These are phyloP conservation scores for Neonectria coccinea DNA, from an alignment of 2,329 filamentous ascomycete genomes.

Conservation along the genomic window DNA sequence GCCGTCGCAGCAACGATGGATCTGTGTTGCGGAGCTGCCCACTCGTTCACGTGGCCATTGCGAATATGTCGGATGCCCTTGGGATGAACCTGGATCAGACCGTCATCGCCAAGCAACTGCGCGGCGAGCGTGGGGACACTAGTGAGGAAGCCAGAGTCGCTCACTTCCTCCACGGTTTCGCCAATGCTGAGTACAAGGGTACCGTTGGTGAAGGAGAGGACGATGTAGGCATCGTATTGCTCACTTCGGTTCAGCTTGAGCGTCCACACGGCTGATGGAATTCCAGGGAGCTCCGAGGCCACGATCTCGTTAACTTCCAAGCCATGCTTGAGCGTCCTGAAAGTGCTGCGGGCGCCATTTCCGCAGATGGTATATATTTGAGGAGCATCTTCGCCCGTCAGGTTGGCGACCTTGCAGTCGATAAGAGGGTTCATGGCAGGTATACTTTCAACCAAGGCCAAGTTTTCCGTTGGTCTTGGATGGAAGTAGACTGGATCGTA, in stretches of 20 bases:
- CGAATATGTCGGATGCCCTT: slow-evolving; percentile 94
- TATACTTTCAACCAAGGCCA: slow-evolving; percentile 86
- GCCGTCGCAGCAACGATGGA: slow-evolving; percentile 95
- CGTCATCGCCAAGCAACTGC: slow-evolving; percentile 93
- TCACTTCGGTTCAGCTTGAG: slow-evolving; percentile 86
- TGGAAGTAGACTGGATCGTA: slow-evolving; percentile 88
- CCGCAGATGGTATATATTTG: slow-evolving; percentile 96
- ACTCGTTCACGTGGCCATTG: slow-evolving; percentile 85
- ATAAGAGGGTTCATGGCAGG: slow-evolving; percentile 91
- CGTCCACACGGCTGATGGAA: slow-evolving; percentile 95
- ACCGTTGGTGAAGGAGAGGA: slow-evolving; percentile 91
- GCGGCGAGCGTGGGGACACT: slow-evolving; percentile 91
- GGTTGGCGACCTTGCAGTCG: slow-evolving; percentile 90
- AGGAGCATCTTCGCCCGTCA: slow-evolving; percentile 91
- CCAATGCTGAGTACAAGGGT: slow-evolving; percentile 95
- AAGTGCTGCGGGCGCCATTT: slow-evolving; percentile 87
- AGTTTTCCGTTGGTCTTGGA: slow-evolving; percentile 81
- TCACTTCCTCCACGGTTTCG: slow-evolving; percentile 95
- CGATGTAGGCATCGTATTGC: slow-evolving; percentile 91
- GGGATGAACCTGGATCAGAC: slow-evolving; percentile 94
- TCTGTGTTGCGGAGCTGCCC: slow-evolving; percentile 91
- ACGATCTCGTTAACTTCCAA: slow-evolving; percentile 94
- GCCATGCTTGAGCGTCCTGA: slow-evolving; percentile 92
- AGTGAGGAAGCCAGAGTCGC: slow-evolving; percentile 90
- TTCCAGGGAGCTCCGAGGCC: slow-evolving; percentile 89